Conservation (phyloP, 352 stramenopile genomes). For the Phytophthora chlamydospora region DNA sequence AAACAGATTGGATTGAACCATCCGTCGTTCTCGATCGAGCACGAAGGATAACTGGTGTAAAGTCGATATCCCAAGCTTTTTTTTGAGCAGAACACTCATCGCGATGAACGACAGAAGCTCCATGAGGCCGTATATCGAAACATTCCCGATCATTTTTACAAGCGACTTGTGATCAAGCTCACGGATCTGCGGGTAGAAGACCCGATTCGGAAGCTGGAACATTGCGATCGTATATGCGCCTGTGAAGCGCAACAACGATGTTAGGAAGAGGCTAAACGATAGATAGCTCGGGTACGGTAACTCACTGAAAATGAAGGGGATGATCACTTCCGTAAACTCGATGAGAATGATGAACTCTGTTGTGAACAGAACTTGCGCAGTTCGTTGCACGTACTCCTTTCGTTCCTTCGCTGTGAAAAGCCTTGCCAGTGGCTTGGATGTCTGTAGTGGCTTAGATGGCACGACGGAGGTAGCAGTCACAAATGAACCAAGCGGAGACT, state of each 20-base stretch:
- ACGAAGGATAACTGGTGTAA: conserved; percentile 48
- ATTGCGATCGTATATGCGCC: conserved; percentile 35
- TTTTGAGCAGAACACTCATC: conserved; percentile 26
- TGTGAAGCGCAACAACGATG: background rate
- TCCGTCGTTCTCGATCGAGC: conserved; percentile 36
- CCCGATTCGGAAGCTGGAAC: conserved; percentile 41
- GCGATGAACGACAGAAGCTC: conserved; percentile 36
- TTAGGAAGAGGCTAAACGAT: too few relatives aligned
- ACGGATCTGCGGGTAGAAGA: conserved; percentile 41
- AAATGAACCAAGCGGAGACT: conserved; percentile 5
- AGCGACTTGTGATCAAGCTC: conserved; percentile 17
- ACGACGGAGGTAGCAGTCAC: background rate
- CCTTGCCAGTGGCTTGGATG: background rate
- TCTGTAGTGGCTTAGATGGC: background rate
- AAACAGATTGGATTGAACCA: conserved; percentile 52
- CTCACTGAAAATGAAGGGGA: conserved; percentile 44
- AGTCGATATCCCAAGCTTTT: conserved; percentile 28
- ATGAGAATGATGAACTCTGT: conserved; percentile 42
- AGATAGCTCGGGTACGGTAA: background rate
- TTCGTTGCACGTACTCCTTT: conserved; percentile 16
- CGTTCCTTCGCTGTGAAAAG: conserved; percentile 19
- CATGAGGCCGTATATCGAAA: conserved; percentile 34
- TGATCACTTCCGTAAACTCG: conserved; percentile 47
- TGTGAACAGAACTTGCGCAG: conserved; percentile 35
- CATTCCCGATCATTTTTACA: conserved; percentile 31